Percentiles rank a stretch among this genome's conserved stretches.
Conservation (phyloP, 1,284 basidiomycete species). For the Apiotrichum veenhuisii region DNA sequence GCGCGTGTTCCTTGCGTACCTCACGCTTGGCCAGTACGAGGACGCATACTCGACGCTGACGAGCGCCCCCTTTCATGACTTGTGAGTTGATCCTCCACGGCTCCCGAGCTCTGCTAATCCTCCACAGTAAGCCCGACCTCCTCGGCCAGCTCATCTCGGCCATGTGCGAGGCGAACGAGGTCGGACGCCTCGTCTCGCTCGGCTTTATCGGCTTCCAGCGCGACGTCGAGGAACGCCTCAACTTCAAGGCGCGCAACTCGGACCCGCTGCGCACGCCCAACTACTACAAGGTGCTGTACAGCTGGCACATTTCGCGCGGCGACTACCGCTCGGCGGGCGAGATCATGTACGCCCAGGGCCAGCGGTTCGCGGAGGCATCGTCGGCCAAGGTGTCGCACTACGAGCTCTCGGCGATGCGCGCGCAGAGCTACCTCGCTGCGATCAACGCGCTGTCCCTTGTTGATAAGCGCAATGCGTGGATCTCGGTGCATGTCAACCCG, state of each 20-base stretch:
- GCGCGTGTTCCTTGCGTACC: conserved; percentile 70
- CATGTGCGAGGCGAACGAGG: conserved; percentile 87
- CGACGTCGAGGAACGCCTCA: conserved; percentile 82
- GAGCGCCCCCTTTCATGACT: conserved; percentile 64
- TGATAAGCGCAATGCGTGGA: conserved; percentile 78
- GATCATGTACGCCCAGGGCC: conserved; percentile 90
- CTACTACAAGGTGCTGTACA: conserved; percentile 91
- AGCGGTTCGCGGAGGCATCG: conserved; percentile 62
- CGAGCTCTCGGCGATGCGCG: conserved; percentile 66
- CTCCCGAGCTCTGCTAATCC: neutral
- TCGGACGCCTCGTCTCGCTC: conserved; percentile 73
- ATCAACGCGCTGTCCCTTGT: conserved; percentile 86
- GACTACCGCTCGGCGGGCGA: conserved; percentile 84
- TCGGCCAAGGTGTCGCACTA: conserved; percentile 50
- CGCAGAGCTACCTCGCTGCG: conserved; percentile 74
- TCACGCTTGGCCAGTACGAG: conserved; percentile 69
- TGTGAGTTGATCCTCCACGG: conserved; percentile 57
- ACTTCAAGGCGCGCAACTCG: conserved; percentile 91
- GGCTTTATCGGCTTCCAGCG: conserved; percentile 81
- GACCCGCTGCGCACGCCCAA: conserved; percentile 80
- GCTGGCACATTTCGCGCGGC: conserved; percentile 80
- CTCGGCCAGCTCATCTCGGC: conserved; percentile 75
- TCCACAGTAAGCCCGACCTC: conserved; percentile 68
- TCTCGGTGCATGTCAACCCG: conserved; percentile 55
- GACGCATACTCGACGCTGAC: conserved; percentile 78